These are phyloP conservation scores for Leccinum uliginosum DNA, from an alignment of 768 basidiomycete species.

Conservation along the genomic window DNA sequence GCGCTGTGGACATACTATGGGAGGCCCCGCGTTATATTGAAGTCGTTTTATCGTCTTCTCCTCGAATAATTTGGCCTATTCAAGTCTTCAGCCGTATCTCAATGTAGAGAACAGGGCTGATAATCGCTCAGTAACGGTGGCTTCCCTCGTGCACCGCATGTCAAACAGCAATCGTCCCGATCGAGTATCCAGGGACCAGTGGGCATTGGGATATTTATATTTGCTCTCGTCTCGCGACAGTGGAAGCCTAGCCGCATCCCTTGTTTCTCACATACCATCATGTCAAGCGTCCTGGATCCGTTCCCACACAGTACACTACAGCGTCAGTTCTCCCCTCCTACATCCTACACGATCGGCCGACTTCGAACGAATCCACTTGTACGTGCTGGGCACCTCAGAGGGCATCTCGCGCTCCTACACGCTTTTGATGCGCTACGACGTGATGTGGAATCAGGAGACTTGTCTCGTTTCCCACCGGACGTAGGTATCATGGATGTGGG, in stretches of 20 bases:
- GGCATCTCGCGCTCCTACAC: conserved; percentile 25
- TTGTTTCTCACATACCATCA: not conserved
- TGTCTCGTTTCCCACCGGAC: conserved; percentile 11
- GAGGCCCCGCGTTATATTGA: too few relatives aligned
- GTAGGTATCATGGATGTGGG: conserved; percentile 11
- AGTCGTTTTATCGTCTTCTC: too few relatives aligned
- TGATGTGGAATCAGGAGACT: conserved; percentile 14
- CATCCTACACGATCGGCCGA: not conserved
- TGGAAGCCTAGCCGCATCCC: not conserved
- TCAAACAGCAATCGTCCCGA: not conserved
- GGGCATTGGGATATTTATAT: not conserved
- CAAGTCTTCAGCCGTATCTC: too few relatives aligned
- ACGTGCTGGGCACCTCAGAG: conserved; percentile 18
- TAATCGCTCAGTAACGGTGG: too few relatives aligned
- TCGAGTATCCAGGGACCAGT: not conserved
- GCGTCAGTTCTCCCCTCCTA: not conserved
- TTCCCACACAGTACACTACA: not conserved
- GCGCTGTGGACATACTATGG: too few relatives aligned
- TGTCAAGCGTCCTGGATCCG: not conserved
- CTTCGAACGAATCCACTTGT: conserved; percentile 11
- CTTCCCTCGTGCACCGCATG: not conserved
- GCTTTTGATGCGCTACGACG: conserved; percentile 22
- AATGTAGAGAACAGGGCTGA: too few relatives aligned
- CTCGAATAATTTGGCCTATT: too few relatives aligned
- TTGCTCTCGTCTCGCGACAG: not conserved